Evolutionary conservation across 2,329 filamentous ascomycete genomes (phyloP), one percentile per base, ranked within the genome.

Genomic region (Zarea fungicola): DNA sequence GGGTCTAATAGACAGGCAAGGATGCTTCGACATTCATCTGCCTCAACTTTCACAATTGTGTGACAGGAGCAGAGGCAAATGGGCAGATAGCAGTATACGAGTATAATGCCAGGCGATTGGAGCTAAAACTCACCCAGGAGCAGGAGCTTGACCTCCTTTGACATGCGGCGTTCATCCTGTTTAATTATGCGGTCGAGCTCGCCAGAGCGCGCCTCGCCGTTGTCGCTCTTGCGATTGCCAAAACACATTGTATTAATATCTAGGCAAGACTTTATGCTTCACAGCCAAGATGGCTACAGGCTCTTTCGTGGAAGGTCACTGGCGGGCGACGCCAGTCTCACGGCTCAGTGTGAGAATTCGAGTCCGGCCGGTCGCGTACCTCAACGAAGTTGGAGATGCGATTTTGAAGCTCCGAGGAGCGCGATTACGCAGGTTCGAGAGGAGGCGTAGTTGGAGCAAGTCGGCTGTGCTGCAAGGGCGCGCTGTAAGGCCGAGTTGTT

Each of bases 81-180:
- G 4, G 3, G 32, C 8, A 11, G 45, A 34, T 14, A 14, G 19
- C 9, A 11, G 43, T 19, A 35, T n/a, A n/a, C n/a, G n/a, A n/a
- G n/a, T n/a, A n/a, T n/a, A n/a, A n/a, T n/a, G n/a, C n/a, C n/a
- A n/a, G n/a, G n/a, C n/a, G n/a, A n/a, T n/a, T n/a, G n/a, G n/a
- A n/a, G n/a, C n/a, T n/a, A n/a, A n/a, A 11, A 68, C 81, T 56
- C 78, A 96, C 92, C 92, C 55, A 99, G 78, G 58, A 99, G 76
- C 58, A 99, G 74, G 55, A 99, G 83, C 77, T 97, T 99, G 62
- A 97, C 89, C 64, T 96, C 91, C 63, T 85, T 86, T 49, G 85
- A 74, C 76, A 93, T 77, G 57, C 78, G 79, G 78, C 93, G 96
- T 73, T 92, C 89, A 73, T 97, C 93, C 59, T 84, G 80, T 54